phyloP scores from a whole-genome alignment of 768 basidiomycete genomes.

The Boletales sp. region DNA sequence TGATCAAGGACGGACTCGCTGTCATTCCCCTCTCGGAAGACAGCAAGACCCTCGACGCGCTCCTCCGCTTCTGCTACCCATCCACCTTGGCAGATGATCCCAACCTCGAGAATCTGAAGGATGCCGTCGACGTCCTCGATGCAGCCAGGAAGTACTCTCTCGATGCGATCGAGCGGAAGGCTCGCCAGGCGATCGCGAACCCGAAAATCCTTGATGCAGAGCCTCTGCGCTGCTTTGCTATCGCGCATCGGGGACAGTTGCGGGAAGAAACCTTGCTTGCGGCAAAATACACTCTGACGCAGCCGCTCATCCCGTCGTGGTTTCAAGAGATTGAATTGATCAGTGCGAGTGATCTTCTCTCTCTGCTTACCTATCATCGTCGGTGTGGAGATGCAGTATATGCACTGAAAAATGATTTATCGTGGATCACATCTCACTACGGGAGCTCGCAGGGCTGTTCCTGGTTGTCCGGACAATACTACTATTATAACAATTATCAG shows the following conservation, averaged over 20 bases:
- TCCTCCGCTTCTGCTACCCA: constrained; percentile 24
- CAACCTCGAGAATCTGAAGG: constrained; percentile 6
- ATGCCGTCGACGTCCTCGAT: constrained; percentile 10
- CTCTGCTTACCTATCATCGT: constrained; percentile 21
- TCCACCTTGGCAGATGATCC: constrained; percentile 19
- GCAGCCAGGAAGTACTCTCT: constrained; percentile 21
- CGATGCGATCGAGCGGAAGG: constrained; percentile 15
- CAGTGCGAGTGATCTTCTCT: constrained; percentile 23
- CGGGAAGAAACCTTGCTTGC: constrained; percentile 25
- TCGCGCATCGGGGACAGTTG: constrained; percentile 24
- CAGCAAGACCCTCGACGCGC: constrained; percentile 17
- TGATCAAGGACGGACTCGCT: constrained; percentile 10
- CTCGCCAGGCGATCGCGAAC: constrained; percentile 17
- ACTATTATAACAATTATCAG: not conserved
- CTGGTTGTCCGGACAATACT: constrained; percentile 4
- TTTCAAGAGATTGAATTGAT: constrained; percentile 29
- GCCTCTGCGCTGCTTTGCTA: constrained; percentile 29
- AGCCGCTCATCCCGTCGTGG: constrained; percentile 20
- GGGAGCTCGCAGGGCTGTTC: not conserved
- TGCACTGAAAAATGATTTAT: not conserved
- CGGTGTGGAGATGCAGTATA: constrained; percentile 12
- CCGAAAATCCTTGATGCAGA: constrained; percentile 19
- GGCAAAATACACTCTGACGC: constrained; percentile 27
- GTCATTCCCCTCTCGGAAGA: constrained; percentile 18
- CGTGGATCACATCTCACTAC: constrained; percentile 17